Evolutionary conservation across 768 basidiomycete genomes (phyloP).

Genomic region (Rhizopogon sp.): DNA sequence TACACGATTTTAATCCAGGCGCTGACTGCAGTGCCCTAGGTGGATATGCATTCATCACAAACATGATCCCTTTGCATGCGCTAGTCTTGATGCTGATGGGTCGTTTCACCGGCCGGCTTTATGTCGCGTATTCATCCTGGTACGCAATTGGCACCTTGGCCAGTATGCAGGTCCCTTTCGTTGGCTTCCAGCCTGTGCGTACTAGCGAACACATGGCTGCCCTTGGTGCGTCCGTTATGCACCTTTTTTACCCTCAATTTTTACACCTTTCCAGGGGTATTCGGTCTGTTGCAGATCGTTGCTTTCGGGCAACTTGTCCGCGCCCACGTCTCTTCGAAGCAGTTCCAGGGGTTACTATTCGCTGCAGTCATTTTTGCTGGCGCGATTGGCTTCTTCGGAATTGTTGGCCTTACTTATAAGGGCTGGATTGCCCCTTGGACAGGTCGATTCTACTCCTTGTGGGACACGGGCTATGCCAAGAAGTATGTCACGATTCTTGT

Average conservation of each 20-base stretch:
- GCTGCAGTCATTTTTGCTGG: constrained; percentile 65
- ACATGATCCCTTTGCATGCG: constrained; percentile 98
- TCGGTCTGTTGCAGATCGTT: constrained; percentile 93
- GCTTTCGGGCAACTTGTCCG: constrained; percentile 89
- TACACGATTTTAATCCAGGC: neutral
- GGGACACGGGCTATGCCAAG: constrained; percentile 99
- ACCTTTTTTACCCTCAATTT: constrained; percentile 7
- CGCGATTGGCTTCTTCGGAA: constrained; percentile 62
- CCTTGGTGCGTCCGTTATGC: constrained; percentile 51
- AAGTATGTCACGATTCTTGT: constrained; percentile 49
- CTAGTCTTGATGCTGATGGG: constrained; percentile 97
- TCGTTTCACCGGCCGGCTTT: constrained; percentile 85
- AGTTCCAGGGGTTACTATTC: constrained; percentile 82
- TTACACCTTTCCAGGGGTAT: constrained; percentile 57
- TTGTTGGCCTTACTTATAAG: constrained; percentile 81
- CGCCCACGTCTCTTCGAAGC: constrained; percentile 84
- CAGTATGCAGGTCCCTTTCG: constrained; percentile 99
- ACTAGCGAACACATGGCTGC: constrained; percentile 99
- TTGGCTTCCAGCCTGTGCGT: constrained; percentile 96
- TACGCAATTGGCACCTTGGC: constrained; percentile 96
- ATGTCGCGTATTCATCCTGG: constrained; percentile 95
- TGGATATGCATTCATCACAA: constrained; percentile 99
- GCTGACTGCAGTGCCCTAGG: constrained; percentile 35
- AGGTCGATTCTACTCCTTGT: constrained; percentile 98
- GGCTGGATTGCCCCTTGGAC: constrained; percentile 99